Conservation (phyloP, 306 rosid species). For the Rosa rugosa region DNA sequence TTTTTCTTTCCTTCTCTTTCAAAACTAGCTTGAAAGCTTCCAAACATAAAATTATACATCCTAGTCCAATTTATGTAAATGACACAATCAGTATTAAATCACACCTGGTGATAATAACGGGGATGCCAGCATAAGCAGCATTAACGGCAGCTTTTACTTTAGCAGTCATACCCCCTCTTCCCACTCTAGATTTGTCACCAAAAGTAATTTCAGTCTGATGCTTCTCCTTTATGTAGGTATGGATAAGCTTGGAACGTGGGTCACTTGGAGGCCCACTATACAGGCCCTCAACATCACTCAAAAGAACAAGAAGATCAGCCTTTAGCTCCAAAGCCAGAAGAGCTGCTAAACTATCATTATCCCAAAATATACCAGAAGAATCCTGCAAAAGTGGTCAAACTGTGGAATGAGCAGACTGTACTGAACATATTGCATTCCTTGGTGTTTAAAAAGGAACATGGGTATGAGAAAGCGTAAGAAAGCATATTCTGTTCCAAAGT, state of each 20-base stretch:
- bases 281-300: conserved; percentile 96
- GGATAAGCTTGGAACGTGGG: conserved; percentile 82
- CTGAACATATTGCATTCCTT: neutral
- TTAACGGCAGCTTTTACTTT: conserved; percentile 92
- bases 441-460: neutral
- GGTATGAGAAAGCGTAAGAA: conserved; percentile 11
- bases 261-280: conserved; percentile 99
- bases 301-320: conserved; percentile 93
- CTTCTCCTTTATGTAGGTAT: conserved; percentile 80
- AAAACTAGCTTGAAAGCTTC: neutral
- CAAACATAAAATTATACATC: neutral
- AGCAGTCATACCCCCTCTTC: conserved; percentile 99
- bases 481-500: conserved; percentile 4
- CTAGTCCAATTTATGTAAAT: conserved; percentile 8
- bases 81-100: conserved; percentile 4
- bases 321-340: conserved; percentile 90
- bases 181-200: conserved; percentile 97
- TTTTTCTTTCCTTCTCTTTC: neutral
- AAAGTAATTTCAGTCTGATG: conserved; percentile 94
- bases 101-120: conserved; percentile 94
- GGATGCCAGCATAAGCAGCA: conserved; percentile 92
- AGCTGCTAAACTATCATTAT: conserved; percentile 98
- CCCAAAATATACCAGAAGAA: conserved; percentile 99
- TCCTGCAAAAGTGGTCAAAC: conserved; percentile 55
- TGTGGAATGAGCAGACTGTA: conserved; percentile 10